Evolutionary conservation across 2,329 filamentous ascomycete species (phyloP).

Genomic region (Lachnellula cervina): DNA sequence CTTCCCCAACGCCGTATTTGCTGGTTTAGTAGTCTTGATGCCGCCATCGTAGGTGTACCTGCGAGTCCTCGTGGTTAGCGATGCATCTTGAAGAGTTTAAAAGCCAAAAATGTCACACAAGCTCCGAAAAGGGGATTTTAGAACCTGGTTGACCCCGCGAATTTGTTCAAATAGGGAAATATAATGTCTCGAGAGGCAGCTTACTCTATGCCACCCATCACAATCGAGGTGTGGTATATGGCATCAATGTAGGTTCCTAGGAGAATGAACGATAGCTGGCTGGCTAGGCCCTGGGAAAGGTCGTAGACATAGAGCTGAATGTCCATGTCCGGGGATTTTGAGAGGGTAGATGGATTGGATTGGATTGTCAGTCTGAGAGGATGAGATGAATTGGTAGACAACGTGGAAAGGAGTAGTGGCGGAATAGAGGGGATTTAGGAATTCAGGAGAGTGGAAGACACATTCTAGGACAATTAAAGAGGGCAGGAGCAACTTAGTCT

Average conservation of each 20-base stretch:
- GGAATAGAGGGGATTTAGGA: not conserved
- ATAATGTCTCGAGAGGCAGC: too few species aligned
- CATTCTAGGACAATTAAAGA: not conserved
- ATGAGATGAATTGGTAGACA: not conserved
- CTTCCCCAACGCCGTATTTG: constrained; percentile 78
- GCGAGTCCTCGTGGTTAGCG: too few species aligned
- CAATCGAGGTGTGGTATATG: constrained; percentile 90
- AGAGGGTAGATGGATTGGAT: not conserved
- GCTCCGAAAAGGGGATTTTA: too few species aligned
- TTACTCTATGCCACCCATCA: constrained; percentile 70
- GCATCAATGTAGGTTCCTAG: constrained; percentile 76
- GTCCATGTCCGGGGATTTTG: constrained; percentile 50
- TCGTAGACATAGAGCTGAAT: constrained; percentile 76
- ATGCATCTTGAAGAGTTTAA: too few species aligned
- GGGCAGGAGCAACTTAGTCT: not conserved
- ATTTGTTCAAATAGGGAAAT: too few species aligned
- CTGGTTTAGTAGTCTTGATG: constrained; percentile 75
- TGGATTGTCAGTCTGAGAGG: not conserved
- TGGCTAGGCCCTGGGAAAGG: constrained; percentile 56
- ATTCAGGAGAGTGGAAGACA: not conserved
- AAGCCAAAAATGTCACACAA: too few species aligned
- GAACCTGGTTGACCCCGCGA: too few species aligned
- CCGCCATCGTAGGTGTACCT: constrained; percentile 81
- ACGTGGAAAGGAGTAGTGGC: not conserved
- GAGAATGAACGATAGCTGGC: constrained; percentile 45